Evolutionary conservation across 2,329 filamentous ascomycete genomes (phyloP).

Genomic region (Cladophialophora exuberans): DNA sequence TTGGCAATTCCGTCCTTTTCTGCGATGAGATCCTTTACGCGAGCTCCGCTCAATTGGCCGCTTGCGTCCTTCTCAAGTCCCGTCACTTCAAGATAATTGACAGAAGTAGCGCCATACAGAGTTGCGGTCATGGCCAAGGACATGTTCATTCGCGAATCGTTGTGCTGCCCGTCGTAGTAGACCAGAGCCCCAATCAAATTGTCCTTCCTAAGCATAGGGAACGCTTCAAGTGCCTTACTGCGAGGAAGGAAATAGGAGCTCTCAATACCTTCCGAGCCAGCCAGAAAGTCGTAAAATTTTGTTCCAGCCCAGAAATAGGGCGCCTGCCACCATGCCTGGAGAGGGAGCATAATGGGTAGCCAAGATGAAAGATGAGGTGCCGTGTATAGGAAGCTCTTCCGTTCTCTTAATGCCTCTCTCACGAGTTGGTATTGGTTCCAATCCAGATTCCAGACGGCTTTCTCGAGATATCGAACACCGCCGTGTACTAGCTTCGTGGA

Average conservation of each 20-base stretch:
- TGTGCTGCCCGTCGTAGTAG: constrained; percentile 91
- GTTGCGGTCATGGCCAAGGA: constrained; percentile 86
- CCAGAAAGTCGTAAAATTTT: constrained; percentile 83
- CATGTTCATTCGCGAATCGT: constrained; percentile 91
- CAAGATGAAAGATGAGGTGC: constrained; percentile 79
- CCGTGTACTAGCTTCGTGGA: constrained; percentile 86
- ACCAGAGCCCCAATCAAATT: constrained; percentile 80
- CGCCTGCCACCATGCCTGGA: constrained; percentile 84
- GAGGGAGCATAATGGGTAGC: constrained; percentile 80
- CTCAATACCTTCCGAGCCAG: constrained; percentile 84
- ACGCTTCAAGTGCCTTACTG: constrained; percentile 82
- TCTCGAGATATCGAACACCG: constrained; percentile 81
- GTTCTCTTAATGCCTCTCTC: constrained; percentile 77
- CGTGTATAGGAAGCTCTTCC: constrained; percentile 80
- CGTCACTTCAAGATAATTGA: constrained; percentile 83
- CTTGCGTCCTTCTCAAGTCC: constrained; percentile 72
- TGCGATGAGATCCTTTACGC: constrained; percentile 70
- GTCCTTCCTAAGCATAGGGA: constrained; percentile 84
- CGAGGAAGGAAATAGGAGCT: constrained; percentile 85
- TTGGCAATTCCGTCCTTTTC: constrained; percentile 62
- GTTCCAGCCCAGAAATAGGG: constrained; percentile 73
- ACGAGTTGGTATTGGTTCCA: constrained; percentile 78
- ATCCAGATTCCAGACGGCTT: constrained; percentile 82
- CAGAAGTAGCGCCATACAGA: constrained; percentile 80
- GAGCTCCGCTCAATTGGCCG: constrained; percentile 74